Evolutionary conservation across 805 yeast species (phyloP).

Genomic region (Wickerhamomyces ciferrii): DNA sequence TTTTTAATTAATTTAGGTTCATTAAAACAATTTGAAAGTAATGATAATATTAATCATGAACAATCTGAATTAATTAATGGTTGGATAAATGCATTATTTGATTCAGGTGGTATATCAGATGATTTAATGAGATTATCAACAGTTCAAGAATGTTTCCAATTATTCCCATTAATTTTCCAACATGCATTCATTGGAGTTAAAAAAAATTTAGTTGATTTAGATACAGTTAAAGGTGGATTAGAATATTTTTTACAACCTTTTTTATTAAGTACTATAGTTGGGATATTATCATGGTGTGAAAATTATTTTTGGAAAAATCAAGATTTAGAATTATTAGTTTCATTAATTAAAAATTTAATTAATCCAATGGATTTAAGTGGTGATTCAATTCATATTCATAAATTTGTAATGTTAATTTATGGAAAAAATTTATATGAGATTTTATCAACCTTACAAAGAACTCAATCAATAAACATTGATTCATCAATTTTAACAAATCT

Average conservation of each 20-base stretch:
- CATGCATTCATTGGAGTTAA: slow-evolving; percentile 64
- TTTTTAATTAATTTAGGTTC: slow-evolving; percentile 24
- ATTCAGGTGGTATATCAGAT: slow-evolving; percentile 82
- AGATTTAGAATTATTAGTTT: slow-evolving; percentile 29
- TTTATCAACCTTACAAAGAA: slow-evolving; percentile 8
- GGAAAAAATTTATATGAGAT: slow-evolving; percentile 12
- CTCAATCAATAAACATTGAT: slow-evolving; percentile 11
- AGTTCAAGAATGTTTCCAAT: slow-evolving; percentile 58
- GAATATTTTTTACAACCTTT: slow-evolving; percentile 86
- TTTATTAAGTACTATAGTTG: slow-evolving; percentile 50
- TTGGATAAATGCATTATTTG: slow-evolving; percentile 81
- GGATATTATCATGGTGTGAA: slow-evolving; percentile 47
- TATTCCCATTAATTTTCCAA: slow-evolving; percentile 70
- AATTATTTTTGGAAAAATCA: slow-evolving; percentile 31
- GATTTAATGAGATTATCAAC: slow-evolving; percentile 65
- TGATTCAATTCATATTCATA: slow-evolving; percentile 40
- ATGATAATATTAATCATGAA: slow-evolving; percentile 9
- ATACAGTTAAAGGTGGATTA: slow-evolving; percentile 66
- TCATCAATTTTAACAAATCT: slow-evolving; percentile 10
- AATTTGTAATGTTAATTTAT: slow-evolving; percentile 26
- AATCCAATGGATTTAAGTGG: slow-evolving; percentile 38
- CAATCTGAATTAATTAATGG: slow-evolving; percentile 39
- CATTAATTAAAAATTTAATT: slow-evolving; percentile 33
- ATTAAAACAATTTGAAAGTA: slow-evolving; percentile 19
- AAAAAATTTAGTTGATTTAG: slow-evolving; percentile 48